These are phyloP conservation scores for Vitis hybrid DNA, from an alignment of 177 flowering plant species.

Conservation along the genomic window DNA sequence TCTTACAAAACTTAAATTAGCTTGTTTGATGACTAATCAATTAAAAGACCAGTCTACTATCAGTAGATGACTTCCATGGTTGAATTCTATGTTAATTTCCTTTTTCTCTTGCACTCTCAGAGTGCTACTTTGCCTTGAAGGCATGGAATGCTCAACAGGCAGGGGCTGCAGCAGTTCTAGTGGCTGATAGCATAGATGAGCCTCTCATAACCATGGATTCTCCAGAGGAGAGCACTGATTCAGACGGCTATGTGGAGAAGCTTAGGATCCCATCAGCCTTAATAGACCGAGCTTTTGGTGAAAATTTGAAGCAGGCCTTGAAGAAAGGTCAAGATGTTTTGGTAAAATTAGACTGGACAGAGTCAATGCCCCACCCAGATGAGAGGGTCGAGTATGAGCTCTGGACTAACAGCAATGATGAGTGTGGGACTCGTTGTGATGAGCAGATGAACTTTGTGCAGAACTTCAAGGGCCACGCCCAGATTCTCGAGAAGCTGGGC, in stretches of 20 bases:
- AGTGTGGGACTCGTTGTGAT: conserved; percentile 83
- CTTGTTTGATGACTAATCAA: not conserved
- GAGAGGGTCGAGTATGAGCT: conserved; percentile 87
- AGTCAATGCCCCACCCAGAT: conserved; percentile 92
- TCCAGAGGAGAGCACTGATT: conserved; percentile 59
- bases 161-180: conserved; percentile 86
- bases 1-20: not conserved
- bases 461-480: conserved; percentile 87
- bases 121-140: conserved; percentile 86
- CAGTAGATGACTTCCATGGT: not conserved
- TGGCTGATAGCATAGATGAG: conserved; percentile 74
- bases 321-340: conserved; percentile 50
- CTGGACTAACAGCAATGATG: conserved; percentile 97
- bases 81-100: conserved; percentile 3
- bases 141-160: conserved; percentile 86
- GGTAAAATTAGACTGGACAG: conserved; percentile 82
- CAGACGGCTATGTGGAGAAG: conserved; percentile 61
- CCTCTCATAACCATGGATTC: conserved; percentile 90
- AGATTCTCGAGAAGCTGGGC: conserved; percentile 82
- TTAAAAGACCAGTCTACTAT: not conserved
- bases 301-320: conserved; percentile 55
- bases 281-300: conserved; percentile 54
- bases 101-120: conserved; percentile 28
- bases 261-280: conserved; percentile 80
- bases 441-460: conserved; percentile 80